Evolutionary conservation across 257 asterid genomes (phyloP).

Genomic region (Euphrasia confusa): DNA sequence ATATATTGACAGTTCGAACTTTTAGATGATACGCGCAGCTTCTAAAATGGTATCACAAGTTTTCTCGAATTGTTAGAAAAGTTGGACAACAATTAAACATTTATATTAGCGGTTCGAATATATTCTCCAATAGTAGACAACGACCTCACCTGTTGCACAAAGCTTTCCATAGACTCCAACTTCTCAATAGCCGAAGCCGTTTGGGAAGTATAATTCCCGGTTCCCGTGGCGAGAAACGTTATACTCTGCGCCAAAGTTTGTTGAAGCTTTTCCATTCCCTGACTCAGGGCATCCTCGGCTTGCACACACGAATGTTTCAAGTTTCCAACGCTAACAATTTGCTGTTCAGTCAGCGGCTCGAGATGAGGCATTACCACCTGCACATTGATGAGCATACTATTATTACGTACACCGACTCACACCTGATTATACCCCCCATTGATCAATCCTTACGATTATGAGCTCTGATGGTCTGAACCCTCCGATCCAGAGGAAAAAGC

Average conservation of each 20-base stretch:
- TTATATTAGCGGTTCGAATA: no score
- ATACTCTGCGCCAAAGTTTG: conserved; percentile 73
- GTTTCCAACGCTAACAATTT: conserved; percentile 39
- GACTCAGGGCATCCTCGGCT: conserved; percentile 92
- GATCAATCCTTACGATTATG: conserved; percentile 43
- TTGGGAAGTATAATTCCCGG: conserved; percentile 49
- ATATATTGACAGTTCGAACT: no score
- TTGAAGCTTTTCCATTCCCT: conserved; percentile 89
- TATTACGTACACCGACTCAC: no score
- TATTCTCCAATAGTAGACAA: no score
- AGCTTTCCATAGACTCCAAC: conserved; percentile 64
- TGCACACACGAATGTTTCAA: conserved; percentile 75
- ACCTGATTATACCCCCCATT: not conserved
- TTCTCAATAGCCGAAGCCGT: conserved; percentile 60
- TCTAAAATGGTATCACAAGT: no score
- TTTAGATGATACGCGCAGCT: no score
- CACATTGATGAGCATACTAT: no score
- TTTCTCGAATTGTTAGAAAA: no score
- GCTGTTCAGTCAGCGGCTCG: conserved; percentile 64
- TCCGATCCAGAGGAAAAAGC: conserved; percentile 90
- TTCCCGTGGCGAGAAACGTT: conserved; percentile 39
- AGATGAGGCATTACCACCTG: conserved; percentile 75
- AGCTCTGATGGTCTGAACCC: conserved; percentile 93
- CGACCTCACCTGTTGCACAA: conserved; percentile 59
- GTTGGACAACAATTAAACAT: no score